Base-by-base conservation (phyloP, 1,284 basidiomycete species). In the Pterulicium gracile region DNA sequence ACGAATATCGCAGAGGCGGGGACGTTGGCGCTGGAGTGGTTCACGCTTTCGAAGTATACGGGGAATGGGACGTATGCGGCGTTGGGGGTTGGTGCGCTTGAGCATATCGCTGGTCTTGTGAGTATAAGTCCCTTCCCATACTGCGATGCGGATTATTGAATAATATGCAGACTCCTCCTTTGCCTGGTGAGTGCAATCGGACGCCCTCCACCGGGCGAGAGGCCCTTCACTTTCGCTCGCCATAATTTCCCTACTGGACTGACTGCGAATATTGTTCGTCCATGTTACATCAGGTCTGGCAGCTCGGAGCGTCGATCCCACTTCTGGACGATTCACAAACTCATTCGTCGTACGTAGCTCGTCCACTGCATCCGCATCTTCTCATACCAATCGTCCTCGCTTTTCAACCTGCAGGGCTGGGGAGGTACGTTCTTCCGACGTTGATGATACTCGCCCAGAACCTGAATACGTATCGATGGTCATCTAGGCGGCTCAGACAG, bases 401-500 rank as follows among this genome's bases (percentile, higher is more conserved):
- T 22, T 17, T n/a, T 36, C 21, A 24, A 19, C 45, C 12, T 27
- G 35, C 7, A 17, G 7, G 51, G 43, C 2, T 32, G 50, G 59
- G 13, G 39, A 41, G 13, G 13, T 41, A 15, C 18, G 27, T 32
- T 7, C 20, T 17, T 32, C 10, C n/a, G 53, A 49, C 53, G 56
- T 22, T 60, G 55, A 55, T 55, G 56, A 32, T 32, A 7, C 7
- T 32, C 27, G 7, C 27, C 7, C 27, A n/a, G 27, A 21, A 57
- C 48, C 47, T 59, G 54, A 42, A 60, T 62, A 4, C 53, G 61
- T 48, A 54, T 61, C 20, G 55, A 62, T 5, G 51, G 47, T 43
- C 24, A 13, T 21, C 10, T 15, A 55, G 57, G 59, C 12, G 55
- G 58, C 5, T 54, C 57, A 20, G 75, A 76, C 56, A 73, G 72